These are phyloP conservation scores for Capsicum baccatum DNA, from an alignment of 257 asterid species.

Conservation along the genomic window DNA sequence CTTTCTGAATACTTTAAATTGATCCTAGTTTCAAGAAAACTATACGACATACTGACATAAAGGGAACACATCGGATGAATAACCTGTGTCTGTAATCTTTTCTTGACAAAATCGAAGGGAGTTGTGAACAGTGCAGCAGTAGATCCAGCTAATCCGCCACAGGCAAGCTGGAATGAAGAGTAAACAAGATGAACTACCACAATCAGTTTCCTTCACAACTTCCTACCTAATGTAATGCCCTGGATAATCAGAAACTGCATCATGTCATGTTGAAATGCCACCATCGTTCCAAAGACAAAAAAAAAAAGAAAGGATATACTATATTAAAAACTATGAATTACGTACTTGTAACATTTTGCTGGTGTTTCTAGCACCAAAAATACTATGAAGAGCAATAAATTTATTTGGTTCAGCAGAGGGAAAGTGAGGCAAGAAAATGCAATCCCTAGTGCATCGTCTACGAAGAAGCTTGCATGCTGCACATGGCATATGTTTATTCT, in stretches of 20 bases:
- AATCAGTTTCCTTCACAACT: too few species aligned
- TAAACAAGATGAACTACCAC: too few species aligned
- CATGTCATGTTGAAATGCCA: too few species aligned
- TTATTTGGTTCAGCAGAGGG: constrained; percentile 46
- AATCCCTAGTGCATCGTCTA: constrained; percentile 46
- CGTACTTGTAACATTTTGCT: constrained; percentile 28
- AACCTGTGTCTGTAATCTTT: constrained; percentile 90
- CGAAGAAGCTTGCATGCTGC: constrained; percentile 59
- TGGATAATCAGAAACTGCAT: too few species aligned
- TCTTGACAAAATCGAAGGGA: constrained; percentile 94
- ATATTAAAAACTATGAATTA: neutral
- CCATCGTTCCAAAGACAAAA: too few species aligned
- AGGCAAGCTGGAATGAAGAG: constrained; percentile 44
- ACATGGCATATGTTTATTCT: constrained; percentile 44
- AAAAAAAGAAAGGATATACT: too few species aligned
- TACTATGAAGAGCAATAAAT: constrained; percentile 50
- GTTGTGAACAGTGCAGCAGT: constrained; percentile 88
- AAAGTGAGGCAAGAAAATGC: constrained; percentile 54
- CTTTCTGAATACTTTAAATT: neutral
- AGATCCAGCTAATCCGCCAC: constrained; percentile 92
- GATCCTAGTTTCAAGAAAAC: constrained; percentile 15
- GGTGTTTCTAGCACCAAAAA: constrained; percentile 61
- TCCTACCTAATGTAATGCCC: too few species aligned
- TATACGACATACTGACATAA: neutral
- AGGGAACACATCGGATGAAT: constrained; percentile 24